Evolutionary conservation across 768 basidiomycete genomes (phyloP).

Genomic region (Kwoniella newhampshirensis): DNA sequence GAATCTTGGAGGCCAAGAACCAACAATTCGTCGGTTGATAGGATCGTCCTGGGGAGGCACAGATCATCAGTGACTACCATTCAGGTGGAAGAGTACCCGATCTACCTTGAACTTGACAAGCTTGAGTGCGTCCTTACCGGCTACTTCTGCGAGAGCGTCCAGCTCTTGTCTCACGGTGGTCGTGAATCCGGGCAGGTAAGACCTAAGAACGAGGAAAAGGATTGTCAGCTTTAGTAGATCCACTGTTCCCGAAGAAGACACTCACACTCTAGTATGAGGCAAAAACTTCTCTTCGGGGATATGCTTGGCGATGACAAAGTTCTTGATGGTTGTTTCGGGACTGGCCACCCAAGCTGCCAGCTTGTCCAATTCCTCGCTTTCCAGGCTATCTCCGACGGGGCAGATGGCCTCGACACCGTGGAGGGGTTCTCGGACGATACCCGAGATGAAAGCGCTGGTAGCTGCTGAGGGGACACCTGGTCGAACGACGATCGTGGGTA

Average conservation of each 20-base stretch:
- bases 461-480: constrained; percentile 62
- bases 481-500: constrained; percentile 64
- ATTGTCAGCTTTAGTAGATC: background rate
- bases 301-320: constrained; percentile 53
- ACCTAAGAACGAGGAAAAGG: constrained; percentile 8
- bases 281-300: constrained; percentile 47
- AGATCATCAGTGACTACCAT: background rate
- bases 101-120: constrained; percentile 45
- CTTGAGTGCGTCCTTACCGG: constrained; percentile 48
- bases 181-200: constrained; percentile 52
- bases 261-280: constrained; percentile 42
- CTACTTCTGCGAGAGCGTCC: constrained; percentile 47
- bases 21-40: constrained; percentile 50
- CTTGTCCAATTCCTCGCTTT: constrained; percentile 39
- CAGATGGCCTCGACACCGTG: constrained; percentile 59
- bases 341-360: constrained; percentile 50
- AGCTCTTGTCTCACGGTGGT: constrained; percentile 49
- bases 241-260: background rate
- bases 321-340: constrained; percentile 49
- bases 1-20: constrained; percentile 51
- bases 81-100: background rate
- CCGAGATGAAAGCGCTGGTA: constrained; percentile 62
- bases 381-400: constrained; percentile 56
- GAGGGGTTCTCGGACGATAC: constrained; percentile 64
- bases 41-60: constrained; percentile 43